These are phyloP conservation scores for Periconia digitata DNA, from an alignment of 2,329 filamentous ascomycete species.

Conservation along the genomic window DNA sequence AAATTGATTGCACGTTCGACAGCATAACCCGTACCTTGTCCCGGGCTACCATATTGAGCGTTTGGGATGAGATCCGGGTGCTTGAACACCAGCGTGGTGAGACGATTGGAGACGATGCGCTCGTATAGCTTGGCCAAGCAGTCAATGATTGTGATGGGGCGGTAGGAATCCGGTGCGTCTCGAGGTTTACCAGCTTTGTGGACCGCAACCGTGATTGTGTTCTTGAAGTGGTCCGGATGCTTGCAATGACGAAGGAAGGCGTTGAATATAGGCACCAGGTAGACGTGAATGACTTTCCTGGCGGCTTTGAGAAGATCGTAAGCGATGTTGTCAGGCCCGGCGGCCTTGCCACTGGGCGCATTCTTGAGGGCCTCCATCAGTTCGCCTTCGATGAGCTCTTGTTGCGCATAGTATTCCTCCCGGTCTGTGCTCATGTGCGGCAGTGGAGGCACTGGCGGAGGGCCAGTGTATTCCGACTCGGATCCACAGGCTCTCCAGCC, in stretches of 20 bases:
- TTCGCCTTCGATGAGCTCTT: background rate
- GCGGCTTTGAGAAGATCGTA: background rate
- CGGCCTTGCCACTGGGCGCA: background rate
- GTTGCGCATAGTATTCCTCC: too few species aligned
- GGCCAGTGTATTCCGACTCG: too few species aligned
- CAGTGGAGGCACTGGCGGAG: too few species aligned
- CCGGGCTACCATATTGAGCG: background rate
- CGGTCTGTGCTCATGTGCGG: background rate
- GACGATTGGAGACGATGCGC: background rate
- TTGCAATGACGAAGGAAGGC: background rate
- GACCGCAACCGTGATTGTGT: background rate
- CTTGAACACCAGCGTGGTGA: background rate
- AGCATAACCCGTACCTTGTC: background rate
- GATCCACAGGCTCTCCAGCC: too few species aligned
- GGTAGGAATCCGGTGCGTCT: background rate
- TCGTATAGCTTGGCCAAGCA: background rate
- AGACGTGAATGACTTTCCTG: background rate
- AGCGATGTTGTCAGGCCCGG: background rate
- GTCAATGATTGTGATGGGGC: background rate
- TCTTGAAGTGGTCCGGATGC: background rate
- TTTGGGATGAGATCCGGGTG: background rate
- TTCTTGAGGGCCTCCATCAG: background rate
- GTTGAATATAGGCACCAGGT: background rate
- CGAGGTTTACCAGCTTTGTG: background rate
- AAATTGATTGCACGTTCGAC: background rate